Evolutionary conservation across 2,329 filamentous ascomycete species (phyloP).

Genomic region (Chaetomiaceae sp.): DNA sequence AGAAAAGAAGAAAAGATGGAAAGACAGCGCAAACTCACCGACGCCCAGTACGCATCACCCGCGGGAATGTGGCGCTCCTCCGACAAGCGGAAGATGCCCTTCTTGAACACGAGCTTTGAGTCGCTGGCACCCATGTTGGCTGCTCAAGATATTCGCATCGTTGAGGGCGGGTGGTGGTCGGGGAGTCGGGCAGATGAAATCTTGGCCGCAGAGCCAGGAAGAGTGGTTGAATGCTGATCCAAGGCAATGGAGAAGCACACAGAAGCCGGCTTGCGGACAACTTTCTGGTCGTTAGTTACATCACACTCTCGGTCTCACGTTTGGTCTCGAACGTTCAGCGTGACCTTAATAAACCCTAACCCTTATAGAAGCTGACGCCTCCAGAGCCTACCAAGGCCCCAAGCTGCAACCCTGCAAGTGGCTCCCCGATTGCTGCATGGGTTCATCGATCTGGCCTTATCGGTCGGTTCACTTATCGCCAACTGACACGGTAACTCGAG

Average conservation of each 20-base stretch:
- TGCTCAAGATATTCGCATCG: slow-evolving; percentile 22
- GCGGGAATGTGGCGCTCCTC: slow-evolving; percentile 83
- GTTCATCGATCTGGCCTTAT: slow-evolving; percentile 25
- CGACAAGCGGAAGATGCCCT: slow-evolving; percentile 95
- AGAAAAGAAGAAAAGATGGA: too few species aligned
- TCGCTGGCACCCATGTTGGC: slow-evolving; percentile 87
- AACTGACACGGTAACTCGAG: too few species aligned
- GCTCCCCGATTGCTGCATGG: slow-evolving; percentile 20
- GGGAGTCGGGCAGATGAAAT: slow-evolving; percentile 2
- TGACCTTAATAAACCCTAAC: background rate
- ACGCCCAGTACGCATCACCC: slow-evolving; percentile 88
- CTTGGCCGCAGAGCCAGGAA: background rate
- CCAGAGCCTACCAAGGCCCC: background rate
- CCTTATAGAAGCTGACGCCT: background rate
- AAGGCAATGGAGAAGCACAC: too few species aligned
- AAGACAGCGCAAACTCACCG: slow-evolving; percentile 52
- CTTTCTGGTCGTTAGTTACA: slow-evolving; percentile 6
- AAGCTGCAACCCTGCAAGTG: background rate
- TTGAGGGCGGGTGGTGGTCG: slow-evolving; percentile 7
- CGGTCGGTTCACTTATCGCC: slow-evolving; percentile 1
- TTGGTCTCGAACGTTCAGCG: too few species aligned
- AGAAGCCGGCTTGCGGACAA: background rate
- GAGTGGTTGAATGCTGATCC: too few species aligned
- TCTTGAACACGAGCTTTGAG: slow-evolving; percentile 98
- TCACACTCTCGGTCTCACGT: too few species aligned